phyloP scores from a whole-genome alignment of 1,284 basidiomycete species.

The Caloboletus inedulis region DNA sequence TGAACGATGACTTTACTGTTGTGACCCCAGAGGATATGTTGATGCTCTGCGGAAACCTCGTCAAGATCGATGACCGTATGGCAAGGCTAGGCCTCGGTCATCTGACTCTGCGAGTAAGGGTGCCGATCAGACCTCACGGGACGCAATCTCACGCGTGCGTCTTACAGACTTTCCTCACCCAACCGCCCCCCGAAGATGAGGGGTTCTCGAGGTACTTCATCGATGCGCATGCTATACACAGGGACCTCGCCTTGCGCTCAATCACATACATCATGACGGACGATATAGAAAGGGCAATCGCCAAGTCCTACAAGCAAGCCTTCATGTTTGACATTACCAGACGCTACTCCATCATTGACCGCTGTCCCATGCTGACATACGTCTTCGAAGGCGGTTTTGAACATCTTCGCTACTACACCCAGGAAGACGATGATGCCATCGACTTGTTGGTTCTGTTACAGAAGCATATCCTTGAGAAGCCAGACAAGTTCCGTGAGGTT shows the following conservation, averaged over 20 bases:
- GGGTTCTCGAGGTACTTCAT: slow-evolving; percentile 22
- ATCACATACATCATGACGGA: slow-evolving; percentile 30
- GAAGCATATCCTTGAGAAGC: slow-evolving; percentile 23
- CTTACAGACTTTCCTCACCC: slow-evolving; percentile 26
- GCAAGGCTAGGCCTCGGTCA: slow-evolving; percentile 25
- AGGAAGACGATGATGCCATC: slow-evolving; percentile 29
- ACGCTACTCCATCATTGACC: slow-evolving; percentile 23
- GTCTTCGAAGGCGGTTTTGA: slow-evolving; percentile 31
- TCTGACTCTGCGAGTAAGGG: slow-evolving; percentile 24
- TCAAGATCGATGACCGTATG: slow-evolving; percentile 28
- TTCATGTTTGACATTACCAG: slow-evolving; percentile 32
- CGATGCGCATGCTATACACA: slow-evolving; percentile 22
- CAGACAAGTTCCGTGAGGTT: slow-evolving; percentile 22
- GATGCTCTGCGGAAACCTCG: slow-evolving; percentile 27
- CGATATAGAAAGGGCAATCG: slow-evolving; percentile 27
- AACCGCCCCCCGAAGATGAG: slow-evolving; percentile 14
- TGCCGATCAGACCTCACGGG: neutral
- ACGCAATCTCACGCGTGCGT: slow-evolving; percentile 3
- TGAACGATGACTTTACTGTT: slow-evolving; percentile 29
- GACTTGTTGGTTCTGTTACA: slow-evolving; percentile 23
- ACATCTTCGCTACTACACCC: slow-evolving; percentile 26
- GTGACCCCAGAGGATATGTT: slow-evolving; percentile 28
- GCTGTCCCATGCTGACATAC: slow-evolving; percentile 31
- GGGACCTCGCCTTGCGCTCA: slow-evolving; percentile 31
- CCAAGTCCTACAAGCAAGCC: slow-evolving; percentile 21